Evolutionary conservation across 2,329 filamentous ascomycete species (phyloP).

Genomic region (Metarhizium anisopliae): DNA sequence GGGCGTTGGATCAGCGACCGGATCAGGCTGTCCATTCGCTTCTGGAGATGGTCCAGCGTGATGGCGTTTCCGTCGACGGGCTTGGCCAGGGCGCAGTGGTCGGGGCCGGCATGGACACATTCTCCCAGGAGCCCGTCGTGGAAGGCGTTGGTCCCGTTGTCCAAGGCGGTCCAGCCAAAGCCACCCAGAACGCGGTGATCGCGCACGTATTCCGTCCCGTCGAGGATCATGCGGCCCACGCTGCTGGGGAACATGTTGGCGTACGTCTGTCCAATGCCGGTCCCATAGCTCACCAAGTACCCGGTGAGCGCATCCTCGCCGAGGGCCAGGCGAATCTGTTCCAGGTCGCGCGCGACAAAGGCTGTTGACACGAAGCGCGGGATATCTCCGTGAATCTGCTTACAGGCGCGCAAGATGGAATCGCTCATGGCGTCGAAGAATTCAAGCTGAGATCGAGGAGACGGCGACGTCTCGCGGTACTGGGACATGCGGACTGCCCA

Average conservation of each 20-base stretch:
- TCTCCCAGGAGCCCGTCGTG: conserved; percentile 41
- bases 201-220: conserved; percentile 38
- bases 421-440: conserved; percentile 37
- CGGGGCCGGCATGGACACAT: conserved; percentile 37
- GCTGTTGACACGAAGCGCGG: conserved; percentile 37
- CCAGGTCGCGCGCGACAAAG: conserved; percentile 38
- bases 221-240: conserved; percentile 38
- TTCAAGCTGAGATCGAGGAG: conserved; percentile 29
- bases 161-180: conserved; percentile 36
- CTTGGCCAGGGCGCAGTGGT: conserved; percentile 35
- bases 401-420: conserved; percentile 34
- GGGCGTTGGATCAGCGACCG: conserved; percentile 28
- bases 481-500: conserved; percentile 32
- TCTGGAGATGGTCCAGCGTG: conserved; percentile 25
- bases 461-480: conserved; percentile 27
- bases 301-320: conserved; percentile 38
- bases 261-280: conserved; percentile 42
- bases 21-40: conserved; percentile 30
- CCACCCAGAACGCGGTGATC: conserved; percentile 36
- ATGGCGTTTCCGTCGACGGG: conserved; percentile 18
- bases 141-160: conserved; percentile 40
- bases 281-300: conserved; percentile 43
- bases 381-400: conserved; percentile 33
- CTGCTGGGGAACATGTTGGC: conserved; percentile 40
- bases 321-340: conserved; percentile 36